Conservation (phyloP, 2,329 filamentous ascomycete genomes). For the Rhinocladiella similis region DNA sequence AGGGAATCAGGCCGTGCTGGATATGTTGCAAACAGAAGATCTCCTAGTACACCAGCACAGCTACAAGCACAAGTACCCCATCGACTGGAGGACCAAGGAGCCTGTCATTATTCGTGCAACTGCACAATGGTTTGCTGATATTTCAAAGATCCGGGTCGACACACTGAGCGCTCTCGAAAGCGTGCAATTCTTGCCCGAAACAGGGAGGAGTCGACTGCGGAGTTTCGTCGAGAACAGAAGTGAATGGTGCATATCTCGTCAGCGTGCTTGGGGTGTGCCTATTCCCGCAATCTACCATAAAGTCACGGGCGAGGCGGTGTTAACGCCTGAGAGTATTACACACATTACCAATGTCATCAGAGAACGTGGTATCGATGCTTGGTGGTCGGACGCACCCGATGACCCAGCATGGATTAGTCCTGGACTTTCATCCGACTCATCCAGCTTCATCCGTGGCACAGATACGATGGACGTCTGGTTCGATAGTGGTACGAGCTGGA, state of each 20-base stretch:
- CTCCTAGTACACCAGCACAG: constrained; percentile 69
- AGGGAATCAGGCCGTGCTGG: constrained; percentile 69
- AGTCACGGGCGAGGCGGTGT: constrained; percentile 69
- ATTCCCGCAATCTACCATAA: constrained; percentile 84
- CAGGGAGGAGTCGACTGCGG: constrained; percentile 71
- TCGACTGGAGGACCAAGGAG: constrained; percentile 94
- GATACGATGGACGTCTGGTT: constrained; percentile 99
- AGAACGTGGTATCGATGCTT: constrained; percentile 80
- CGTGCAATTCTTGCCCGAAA: constrained; percentile 76
- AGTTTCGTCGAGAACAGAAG: constrained; percentile 84
- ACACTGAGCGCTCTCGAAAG: constrained; percentile 69
- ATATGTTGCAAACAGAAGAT: constrained; percentile 60
- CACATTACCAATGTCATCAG: constrained; percentile 82
- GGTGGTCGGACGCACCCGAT: constrained; percentile 82
- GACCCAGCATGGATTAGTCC: constrained; percentile 76
- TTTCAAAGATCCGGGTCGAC: constrained; percentile 74
- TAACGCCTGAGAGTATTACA: constrained; percentile 74
- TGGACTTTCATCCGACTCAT: constrained; percentile 52
- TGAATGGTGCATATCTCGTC: constrained; percentile 97
- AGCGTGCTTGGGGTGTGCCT: constrained; percentile 93
- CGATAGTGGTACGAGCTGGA: constrained; percentile 95
- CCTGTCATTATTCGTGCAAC: constrained; percentile 91
- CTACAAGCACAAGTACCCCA: constrained; percentile 90
- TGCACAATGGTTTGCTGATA: constrained; percentile 96
- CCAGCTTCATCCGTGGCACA: constrained; percentile 63